Percentiles rank a stretch among this genome's conserved stretches.
Evolutionary conservation across 169 alveolate species (phyloP).

Genomic region (Ichthyophthirius multifiliis): DNA sequence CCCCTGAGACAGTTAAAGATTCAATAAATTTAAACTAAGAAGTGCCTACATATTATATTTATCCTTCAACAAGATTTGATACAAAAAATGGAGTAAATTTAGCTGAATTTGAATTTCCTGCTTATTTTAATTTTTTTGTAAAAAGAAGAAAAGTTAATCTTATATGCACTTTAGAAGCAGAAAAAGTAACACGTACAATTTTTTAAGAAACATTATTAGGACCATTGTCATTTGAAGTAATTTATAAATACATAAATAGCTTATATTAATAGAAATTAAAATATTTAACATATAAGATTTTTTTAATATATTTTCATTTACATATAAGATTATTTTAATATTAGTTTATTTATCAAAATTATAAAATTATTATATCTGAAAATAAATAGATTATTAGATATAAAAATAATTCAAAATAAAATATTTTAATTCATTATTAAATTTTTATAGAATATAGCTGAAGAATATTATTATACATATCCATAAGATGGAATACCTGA

Average conservation of each 20-base stretch:
- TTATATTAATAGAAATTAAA: not conserved
- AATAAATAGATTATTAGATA: too few relatives aligned
- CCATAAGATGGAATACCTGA: constrained; percentile 35
- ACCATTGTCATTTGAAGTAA: constrained; percentile 19
- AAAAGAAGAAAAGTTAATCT: constrained; percentile 15
- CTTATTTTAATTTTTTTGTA: constrained; percentile 39
- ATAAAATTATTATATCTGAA: too few relatives aligned
- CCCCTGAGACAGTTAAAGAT: constrained; percentile 39
- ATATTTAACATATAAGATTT: too few relatives aligned
- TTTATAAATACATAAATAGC: not conserved
- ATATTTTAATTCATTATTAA: too few relatives aligned
- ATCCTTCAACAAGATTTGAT: constrained; percentile 31
- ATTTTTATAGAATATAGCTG: constrained; percentile 1
- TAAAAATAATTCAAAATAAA: too few relatives aligned
- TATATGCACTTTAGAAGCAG: constrained; percentile 25
- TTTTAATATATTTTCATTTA: too few relatives aligned
- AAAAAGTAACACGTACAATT: constrained; percentile 29
- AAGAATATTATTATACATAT: constrained; percentile 14
- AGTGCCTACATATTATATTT: constrained; percentile 26
- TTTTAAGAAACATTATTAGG: constrained; percentile 42
- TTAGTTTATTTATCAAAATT: too few relatives aligned
- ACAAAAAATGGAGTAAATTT: constrained; percentile 26
- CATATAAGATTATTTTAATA: too few relatives aligned
- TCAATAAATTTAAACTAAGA: constrained; percentile 20
- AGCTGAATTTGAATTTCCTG: constrained; percentile 43